phyloP scores from a whole-genome alignment of 2,329 filamentous ascomycete species.

The Penicillium carneum region DNA sequence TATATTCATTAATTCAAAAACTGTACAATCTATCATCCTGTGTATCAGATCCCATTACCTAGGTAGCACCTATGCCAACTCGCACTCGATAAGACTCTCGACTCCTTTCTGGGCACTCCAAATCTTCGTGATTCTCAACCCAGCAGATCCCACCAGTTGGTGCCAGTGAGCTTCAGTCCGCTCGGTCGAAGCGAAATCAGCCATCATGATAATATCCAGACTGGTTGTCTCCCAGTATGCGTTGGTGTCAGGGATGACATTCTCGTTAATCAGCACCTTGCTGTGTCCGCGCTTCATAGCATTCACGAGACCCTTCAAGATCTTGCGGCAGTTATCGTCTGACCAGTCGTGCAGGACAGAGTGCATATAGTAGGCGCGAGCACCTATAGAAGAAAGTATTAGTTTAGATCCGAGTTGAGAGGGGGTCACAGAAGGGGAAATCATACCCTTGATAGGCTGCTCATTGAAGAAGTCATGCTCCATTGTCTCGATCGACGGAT shows the following conservation, averaged over 20 bases:
- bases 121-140: slow-evolving; percentile 48
- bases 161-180: slow-evolving; percentile 52
- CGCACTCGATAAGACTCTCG: slow-evolving; percentile 40
- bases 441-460: slow-evolving; percentile 55
- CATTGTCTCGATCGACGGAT: slow-evolving; percentile 43
- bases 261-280: slow-evolving; percentile 56
- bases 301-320: slow-evolving; percentile 34
- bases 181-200: slow-evolving; percentile 48
- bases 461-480: slow-evolving; percentile 57
- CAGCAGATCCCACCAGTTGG: slow-evolving; percentile 42
- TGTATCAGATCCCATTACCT: too few relatives aligned
- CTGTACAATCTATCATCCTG: too few relatives aligned
- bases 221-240: slow-evolving; percentile 44
- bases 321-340: slow-evolving; percentile 39
- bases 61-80: slow-evolving; percentile 17
- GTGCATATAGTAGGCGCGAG: slow-evolving; percentile 47
- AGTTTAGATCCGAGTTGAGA: background rate
- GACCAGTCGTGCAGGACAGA: slow-evolving; percentile 46
- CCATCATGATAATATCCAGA: slow-evolving; percentile 56
- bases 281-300: slow-evolving; percentile 51
- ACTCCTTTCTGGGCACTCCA: slow-evolving; percentile 37
- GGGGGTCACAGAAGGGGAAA: background rate
- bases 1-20: too few relatives aligned
- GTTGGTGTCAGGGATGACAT: slow-evolving; percentile 49
- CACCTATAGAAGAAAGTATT: slow-evolving; percentile 30